Conservation (phyloP, 495 filamentous ascomycete species). For the Aspergillus sparsus region DNA sequence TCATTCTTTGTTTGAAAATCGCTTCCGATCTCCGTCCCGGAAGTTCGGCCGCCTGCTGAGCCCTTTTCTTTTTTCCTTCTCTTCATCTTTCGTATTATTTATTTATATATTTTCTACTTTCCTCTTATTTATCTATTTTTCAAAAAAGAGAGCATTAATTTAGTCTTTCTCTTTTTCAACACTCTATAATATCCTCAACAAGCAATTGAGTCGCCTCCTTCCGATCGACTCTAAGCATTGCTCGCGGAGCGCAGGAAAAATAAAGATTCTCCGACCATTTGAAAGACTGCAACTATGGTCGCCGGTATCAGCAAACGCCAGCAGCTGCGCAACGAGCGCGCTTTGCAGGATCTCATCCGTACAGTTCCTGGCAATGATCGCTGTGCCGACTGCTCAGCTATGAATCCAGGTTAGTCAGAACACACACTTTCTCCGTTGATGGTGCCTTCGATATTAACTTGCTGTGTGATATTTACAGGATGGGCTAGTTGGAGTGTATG, state of each 20-base stretch:
- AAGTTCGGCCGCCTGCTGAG: constrained; percentile 20
- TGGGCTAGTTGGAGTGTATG: constrained; percentile 99
- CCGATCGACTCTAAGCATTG: too few species aligned
- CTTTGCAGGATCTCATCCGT: constrained; percentile 86
- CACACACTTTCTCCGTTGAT: not conserved
- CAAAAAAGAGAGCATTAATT: too few species aligned
- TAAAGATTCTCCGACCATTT: constrained; percentile 5
- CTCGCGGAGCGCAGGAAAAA: not conserved
- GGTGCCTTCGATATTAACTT: constrained; percentile 10
- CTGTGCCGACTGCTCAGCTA: constrained; percentile 89
- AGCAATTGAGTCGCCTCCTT: too few species aligned
- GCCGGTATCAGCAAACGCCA: constrained; percentile 80
- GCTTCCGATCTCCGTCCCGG: constrained; percentile 18
- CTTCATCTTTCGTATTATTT: not conserved
- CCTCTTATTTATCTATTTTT: not conserved
- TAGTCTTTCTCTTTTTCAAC: not conserved
- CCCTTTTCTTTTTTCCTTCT: not conserved
- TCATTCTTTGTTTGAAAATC: constrained; percentile 15
- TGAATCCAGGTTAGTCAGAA: constrained; percentile 78
- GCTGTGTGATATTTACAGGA: constrained; percentile 49
- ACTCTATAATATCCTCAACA: not conserved
- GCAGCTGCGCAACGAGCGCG: constrained; percentile 93
- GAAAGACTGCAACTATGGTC: constrained; percentile 46
- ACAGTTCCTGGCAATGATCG: constrained; percentile 87
- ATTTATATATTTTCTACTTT: constrained; percentile 9